These are phyloP conservation scores for Avena eriantha DNA, from an alignment of 176 grass and related monocot species.

Conservation along the genomic window DNA sequence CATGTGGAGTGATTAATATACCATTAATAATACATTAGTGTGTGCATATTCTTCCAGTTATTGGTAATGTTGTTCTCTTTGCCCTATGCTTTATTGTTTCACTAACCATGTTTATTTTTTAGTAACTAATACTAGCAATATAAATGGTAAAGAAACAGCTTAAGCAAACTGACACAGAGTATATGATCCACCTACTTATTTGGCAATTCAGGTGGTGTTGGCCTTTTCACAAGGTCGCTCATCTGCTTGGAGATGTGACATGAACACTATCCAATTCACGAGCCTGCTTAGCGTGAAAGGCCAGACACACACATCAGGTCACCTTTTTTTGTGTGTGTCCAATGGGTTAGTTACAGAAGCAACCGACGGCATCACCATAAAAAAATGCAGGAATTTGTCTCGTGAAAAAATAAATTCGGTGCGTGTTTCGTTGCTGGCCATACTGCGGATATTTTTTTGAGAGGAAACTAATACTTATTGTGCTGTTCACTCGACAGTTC, in stretches of 20 bases:
- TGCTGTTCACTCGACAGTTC: background rate
- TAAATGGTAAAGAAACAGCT: background rate
- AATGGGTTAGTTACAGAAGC: background rate
- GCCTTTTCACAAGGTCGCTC: background rate
- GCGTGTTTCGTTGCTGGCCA: background rate
- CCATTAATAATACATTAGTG: background rate
- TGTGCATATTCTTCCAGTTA: background rate
- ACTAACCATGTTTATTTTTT: background rate
- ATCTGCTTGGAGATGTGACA: slow-evolving; percentile 22
- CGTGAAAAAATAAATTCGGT: too few species aligned
- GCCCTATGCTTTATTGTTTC: background rate
- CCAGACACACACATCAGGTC: background rate
- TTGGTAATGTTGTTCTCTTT: background rate
- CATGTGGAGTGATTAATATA: background rate
- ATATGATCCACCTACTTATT: background rate
- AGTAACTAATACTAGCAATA: background rate
- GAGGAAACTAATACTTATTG: background rate
- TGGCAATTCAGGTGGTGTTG: background rate
- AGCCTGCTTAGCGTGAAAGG: background rate
- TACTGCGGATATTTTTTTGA: background rate
- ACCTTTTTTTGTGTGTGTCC: background rate
- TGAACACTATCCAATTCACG: background rate
- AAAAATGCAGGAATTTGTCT: background rate
- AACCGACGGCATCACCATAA: background rate
- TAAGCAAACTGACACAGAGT: background rate